Evolutionary conservation across 106 monocot species (phyloP).

Genomic region (Dendrobium officinale): DNA sequence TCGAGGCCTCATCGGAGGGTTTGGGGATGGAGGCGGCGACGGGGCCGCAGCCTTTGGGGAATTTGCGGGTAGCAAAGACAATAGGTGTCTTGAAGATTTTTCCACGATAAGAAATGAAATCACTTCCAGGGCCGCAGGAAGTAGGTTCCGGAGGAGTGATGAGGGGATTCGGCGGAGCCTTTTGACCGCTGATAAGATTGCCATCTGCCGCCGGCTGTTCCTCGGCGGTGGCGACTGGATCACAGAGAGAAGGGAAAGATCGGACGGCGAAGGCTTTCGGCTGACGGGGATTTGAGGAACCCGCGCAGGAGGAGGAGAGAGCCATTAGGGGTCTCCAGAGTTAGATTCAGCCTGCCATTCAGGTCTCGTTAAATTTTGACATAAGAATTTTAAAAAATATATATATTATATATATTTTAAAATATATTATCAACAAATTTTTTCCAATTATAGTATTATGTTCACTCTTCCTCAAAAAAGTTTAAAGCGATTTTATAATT

Average conservation of each 20-base stretch:
- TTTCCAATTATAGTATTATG: too few relatives aligned
- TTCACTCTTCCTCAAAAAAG: too few relatives aligned
- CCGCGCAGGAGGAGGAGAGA: not conserved
- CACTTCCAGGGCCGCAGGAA: not conserved
- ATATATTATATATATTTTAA: too few relatives aligned
- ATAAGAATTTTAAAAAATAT: too few relatives aligned
- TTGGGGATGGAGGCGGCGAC: not conserved
- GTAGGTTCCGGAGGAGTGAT: not conserved
- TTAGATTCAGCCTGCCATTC: too few relatives aligned
- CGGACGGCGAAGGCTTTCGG: constrained; percentile 5
- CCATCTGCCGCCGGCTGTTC: too few relatives aligned
- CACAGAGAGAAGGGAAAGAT: not conserved
- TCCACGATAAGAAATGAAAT: not conserved
- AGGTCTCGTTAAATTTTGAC: too few relatives aligned
- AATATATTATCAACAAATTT: too few relatives aligned
- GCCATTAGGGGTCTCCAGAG: not conserved
- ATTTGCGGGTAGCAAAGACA: not conserved
- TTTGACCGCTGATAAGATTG: not conserved
- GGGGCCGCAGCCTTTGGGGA: constrained; percentile 8
- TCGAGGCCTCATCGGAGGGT: not conserved
- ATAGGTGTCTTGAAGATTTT: not conserved
- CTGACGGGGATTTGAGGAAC: not conserved
- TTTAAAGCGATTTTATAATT: too few relatives aligned
- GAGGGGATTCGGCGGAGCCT: not conserved
- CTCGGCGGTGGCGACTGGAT: not conserved